Base-by-base conservation (phyloP, 345 rosid genomes). In the Eucalyptus cloeziana region DNA sequence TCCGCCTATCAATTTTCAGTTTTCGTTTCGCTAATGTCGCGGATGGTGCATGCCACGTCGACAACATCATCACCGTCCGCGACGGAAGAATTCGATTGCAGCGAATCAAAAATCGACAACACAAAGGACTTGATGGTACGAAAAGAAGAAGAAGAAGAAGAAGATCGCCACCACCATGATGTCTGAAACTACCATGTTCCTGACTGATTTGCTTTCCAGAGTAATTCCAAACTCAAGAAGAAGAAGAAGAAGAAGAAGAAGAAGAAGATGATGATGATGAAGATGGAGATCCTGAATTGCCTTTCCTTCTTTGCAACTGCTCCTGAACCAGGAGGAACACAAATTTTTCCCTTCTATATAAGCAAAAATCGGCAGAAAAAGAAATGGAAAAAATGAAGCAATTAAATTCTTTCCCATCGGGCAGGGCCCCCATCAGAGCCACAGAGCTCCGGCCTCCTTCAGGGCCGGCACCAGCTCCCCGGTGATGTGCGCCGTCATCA, bases 401-500 rank as follows among this genome's bases (percentile, higher is more conserved):
- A 40, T 40, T 11, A 22, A 25, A 21, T 40, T 76, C 30, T 40
- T 76, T 40, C 22, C 24, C 85, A 12, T 76, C 27, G 4, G 47
- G 62, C 62, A 56, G 62, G 83, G 27, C 5, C 25, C 45, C 81
- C 79, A 89, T 94, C 92, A 96, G 91, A 97, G 99, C 98, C 99
- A 97, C 89, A 97, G 91, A 85, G 98, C 99, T 4, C 98, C 96
- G 47, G 98, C 98, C 89, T 96, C 92, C 94, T 96, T 96, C 87
- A 97, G 91, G 45, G 92, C 87, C 62, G 98, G 98, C 50, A 95
- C 90, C 90, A 96, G 88, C 86, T 97, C 98, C 49, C 99, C 99
- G 30, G 93, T 92, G 52, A 97, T 97, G 94, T 97, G 99, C 49
- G 97, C 90, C 58, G 98, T 97, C 99, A 97, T 97, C 30, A 97